Conservation (phyloP, 345 rosid genomes). For the sweet orange (Citrus sinensis) region DVS_A1.0 CM039161.1:22419001-22419500, state of each 20-base stretch:
- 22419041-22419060: slow-evolving; percentile 75
- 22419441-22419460: slow-evolving; percentile 32
- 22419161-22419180: slow-evolving; percentile 79
- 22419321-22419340: slow-evolving; percentile 33
- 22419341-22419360: slow-evolving; percentile 45
- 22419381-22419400: slow-evolving; percentile 37
- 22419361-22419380: slow-evolving; percentile 43
- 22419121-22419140: slow-evolving; percentile 70
- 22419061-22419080: slow-evolving; percentile 56
- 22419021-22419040: slow-evolving; percentile 58
- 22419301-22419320: slow-evolving; percentile 26
- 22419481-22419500: slow-evolving; percentile 46
- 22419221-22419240: slow-evolving; percentile 94
- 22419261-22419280: slow-evolving; percentile 51
- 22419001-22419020: slow-evolving; percentile 63
- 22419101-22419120: slow-evolving; percentile 54
- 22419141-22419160: slow-evolving; percentile 82
- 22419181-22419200: slow-evolving; percentile 83
- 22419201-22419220: slow-evolving; percentile 97
- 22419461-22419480: slow-evolving; percentile 39
- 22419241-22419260: slow-evolving; percentile 89
- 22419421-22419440: slow-evolving; percentile 35
- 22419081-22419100: slow-evolving; percentile 44
- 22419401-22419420: slow-evolving; percentile 40
- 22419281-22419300: slow-evolving; percentile 32